Base-by-base conservation (phyloP, 192 early-diverging fungal species). In the Coemansia sp. region DNA sequence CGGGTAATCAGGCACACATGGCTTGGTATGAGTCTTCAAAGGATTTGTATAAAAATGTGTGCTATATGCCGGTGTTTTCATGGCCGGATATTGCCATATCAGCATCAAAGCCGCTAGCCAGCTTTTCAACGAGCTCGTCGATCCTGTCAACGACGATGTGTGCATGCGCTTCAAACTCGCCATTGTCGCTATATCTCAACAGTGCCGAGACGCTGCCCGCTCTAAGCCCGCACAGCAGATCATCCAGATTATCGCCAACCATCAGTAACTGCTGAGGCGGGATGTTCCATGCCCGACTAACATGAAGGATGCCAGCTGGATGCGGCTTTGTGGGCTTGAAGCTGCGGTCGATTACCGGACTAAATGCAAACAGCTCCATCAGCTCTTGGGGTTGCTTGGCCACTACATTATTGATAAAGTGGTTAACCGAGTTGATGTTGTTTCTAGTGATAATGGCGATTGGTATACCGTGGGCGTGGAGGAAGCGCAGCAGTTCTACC, bases 191-290 rank as follows among this genome's bases (percentile, higher is more conserved):
- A 58, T 86, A 81, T 29, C 74, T 71, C 60, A 87, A 63, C 58
- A 87, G 66, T 39, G 75, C 75, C 15, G 84, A 49, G 38, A 87
- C 70, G 47, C 73, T 74, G 8, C 86, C 86, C 1, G 83, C 86
- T 3, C 77, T 71, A 7, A 71, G 52, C 1, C 86, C 86, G 22
- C 86, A 87, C 40, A 76, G 61, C n/a, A 87, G 65, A 40, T 87
- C 86, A 65, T 87, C 86, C 40, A 70, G 68, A 57, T 85, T 74
- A 67, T 87, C 86, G 39, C 86, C 86, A 13, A 87, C 86, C 83
- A 87, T 87, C 79, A 85, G 57, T 15, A 85, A 71, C 52, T 85
- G 70, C 20, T 75, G 62, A 10, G 86, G 79, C 43, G 70, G 74
- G 49, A 87, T 73, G 3, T 67, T 68, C 86, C 86, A 87, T 29